A percentile compares a stretch with the other conserved stretches of the same genome.
Evolutionary conservation across 306 rosid genomes (phyloP).

Genomic region (Hippophae tibetana): DNA sequence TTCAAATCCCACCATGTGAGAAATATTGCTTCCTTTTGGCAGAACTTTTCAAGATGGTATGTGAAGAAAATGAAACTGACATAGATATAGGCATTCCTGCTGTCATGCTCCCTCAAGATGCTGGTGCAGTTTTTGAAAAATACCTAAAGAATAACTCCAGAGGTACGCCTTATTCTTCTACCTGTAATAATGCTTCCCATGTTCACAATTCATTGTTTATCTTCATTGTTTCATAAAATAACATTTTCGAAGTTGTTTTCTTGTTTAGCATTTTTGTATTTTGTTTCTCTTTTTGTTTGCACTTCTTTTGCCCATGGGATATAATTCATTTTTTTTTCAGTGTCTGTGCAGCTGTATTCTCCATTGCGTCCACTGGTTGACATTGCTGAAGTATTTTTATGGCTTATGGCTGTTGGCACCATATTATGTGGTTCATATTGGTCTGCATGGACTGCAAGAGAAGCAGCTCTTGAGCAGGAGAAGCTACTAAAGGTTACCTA

Average conservation of each 20-base stretch:
- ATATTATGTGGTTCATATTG: constrained; percentile 86
- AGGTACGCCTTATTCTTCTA: constrained; percentile 33
- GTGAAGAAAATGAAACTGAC: constrained; percentile 71
- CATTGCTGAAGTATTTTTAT: constrained; percentile 90
- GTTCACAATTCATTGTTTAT: neutral
- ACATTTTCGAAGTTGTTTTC: constrained; percentile 4
- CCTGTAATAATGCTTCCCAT: neutral
- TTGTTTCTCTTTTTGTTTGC: constrained; percentile 16
- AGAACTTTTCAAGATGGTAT: constrained; percentile 99
- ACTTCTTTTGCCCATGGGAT: constrained; percentile 11
- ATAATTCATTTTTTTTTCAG: constrained; percentile 30
- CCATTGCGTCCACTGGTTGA: constrained; percentile 91
- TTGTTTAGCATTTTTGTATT: constrained; percentile 10
- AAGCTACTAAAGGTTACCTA: constrained; percentile 68
- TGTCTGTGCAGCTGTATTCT: constrained; percentile 92
- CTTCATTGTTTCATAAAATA: constrained; percentile 6
- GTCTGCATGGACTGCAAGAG: constrained; percentile 96
- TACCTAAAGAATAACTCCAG: constrained; percentile 43
- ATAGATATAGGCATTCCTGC: constrained; percentile 69
- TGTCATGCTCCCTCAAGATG: constrained; percentile 93
- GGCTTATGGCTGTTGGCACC: constrained; percentile 99
- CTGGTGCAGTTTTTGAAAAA: constrained; percentile 57
- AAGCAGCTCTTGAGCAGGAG: constrained; percentile 79
- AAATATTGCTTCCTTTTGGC: constrained; percentile 16
- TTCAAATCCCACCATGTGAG: neutral